phyloP scores from a whole-genome alignment of 2,329 filamentous ascomycete species.

The Sphaerulina populicola region DNA sequence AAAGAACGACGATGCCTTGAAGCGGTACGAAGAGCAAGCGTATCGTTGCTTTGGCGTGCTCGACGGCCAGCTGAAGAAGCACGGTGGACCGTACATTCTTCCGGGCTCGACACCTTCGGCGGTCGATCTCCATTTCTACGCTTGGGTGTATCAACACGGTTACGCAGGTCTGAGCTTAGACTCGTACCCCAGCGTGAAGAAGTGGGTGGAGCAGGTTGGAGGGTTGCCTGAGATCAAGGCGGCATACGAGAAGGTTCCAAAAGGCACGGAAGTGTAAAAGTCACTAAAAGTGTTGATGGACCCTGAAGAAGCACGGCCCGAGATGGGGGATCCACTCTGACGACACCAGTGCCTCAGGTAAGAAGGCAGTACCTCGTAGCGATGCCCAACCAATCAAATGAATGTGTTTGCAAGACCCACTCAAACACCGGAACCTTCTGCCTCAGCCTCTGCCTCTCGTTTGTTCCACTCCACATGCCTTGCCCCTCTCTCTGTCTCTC shows the following conservation, averaged over 20 bases:
- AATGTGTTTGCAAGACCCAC: no score
- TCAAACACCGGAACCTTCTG: background rate
- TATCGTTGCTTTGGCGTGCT: slow-evolving; percentile 39
- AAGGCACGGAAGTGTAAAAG: slow-evolving; percentile 22
- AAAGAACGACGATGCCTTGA: slow-evolving; percentile 38
- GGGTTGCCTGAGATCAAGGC: slow-evolving; percentile 35
- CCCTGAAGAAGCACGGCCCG: background rate
- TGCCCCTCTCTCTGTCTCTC: no score
- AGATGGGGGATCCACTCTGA: background rate
- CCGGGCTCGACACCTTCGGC: slow-evolving; percentile 31
- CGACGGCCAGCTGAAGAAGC: slow-evolving; percentile 37
- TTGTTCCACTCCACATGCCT: background rate
- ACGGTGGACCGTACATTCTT: slow-evolving; percentile 34
- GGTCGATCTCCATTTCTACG: slow-evolving; percentile 39
- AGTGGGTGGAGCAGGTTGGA: slow-evolving; percentile 35
- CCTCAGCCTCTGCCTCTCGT: background rate
- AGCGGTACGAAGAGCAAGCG: slow-evolving; percentile 36
- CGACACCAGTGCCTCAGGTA: background rate
- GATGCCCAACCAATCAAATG: no score
- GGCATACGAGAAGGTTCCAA: slow-evolving; percentile 35
- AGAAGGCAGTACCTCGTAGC: no score
- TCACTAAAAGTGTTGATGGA: no score
- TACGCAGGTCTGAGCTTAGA: slow-evolving; percentile 37
- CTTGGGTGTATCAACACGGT: slow-evolving; percentile 35
- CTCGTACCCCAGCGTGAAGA: slow-evolving; percentile 35